A percentile compares a stretch with the other conserved stretches of the same genome.
Conservation (phyloP, 257 asterid species). For the Verbena officinalis region DNA sequence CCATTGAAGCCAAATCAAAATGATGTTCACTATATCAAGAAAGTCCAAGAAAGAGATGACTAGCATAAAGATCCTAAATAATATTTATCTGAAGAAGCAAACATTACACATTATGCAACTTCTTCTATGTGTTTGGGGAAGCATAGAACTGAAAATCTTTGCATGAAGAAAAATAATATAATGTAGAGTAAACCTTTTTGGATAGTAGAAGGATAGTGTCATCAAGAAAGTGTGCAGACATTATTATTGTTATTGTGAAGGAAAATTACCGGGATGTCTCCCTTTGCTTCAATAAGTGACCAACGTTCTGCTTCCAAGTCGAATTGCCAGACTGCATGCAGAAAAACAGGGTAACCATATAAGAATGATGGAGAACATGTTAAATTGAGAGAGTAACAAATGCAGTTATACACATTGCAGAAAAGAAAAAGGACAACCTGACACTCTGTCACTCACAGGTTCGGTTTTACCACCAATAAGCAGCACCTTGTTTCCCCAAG, state of each 20-base stretch:
- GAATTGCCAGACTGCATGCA: constrained; percentile 83
- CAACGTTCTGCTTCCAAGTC: constrained; percentile 97
- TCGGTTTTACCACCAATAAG: constrained; percentile 94
- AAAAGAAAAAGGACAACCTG: constrained; percentile 55
- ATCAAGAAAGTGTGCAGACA: constrained; percentile 12
- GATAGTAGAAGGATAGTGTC: constrained; percentile 7
- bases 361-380: constrained; percentile 18
- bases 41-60: constrained; percentile 8
- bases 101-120: constrained; percentile 11
- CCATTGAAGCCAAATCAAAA: not conserved
- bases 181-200: not conserved
- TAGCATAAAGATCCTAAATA: not conserved
- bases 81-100: not conserved
- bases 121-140: constrained; percentile 1
- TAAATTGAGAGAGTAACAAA: constrained; percentile 17
- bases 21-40: not conserved
- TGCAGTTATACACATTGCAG: constrained; percentile 16
- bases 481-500: constrained; percentile 96
- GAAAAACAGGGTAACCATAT: constrained; percentile 18
- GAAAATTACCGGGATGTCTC: constrained; percentile 85
- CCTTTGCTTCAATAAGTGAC: constrained; percentile 91
- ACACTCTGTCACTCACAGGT: constrained; percentile 76
- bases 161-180: constrained; percentile 11
- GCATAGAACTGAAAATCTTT: not conserved
- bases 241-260: constrained; percentile 13